Base-by-base conservation (phyloP, 208 protist genomes). In the Zelonia costaricensis region DNA sequence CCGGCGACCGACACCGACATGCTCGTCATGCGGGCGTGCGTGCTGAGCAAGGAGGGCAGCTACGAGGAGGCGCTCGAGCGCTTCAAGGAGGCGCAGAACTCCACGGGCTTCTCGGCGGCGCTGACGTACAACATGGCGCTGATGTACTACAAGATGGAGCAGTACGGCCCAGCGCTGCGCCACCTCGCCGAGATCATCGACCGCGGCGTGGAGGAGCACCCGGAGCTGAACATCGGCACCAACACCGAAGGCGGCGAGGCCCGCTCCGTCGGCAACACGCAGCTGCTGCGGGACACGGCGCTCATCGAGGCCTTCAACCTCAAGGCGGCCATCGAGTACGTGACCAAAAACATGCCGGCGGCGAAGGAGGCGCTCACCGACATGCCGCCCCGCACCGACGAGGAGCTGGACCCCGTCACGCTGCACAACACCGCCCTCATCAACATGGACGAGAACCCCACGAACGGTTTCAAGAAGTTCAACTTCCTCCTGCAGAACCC, bases 301-400 rank as follows among this genome's bases (percentile, higher is more conserved):
- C 84, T 99, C 0, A 91, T 99, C 33, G 97, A 99, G 72, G 96
- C 97, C 0, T 98, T 99, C 74, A 99, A 99, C 71, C 79, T 99
- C 13, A 99, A 99, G 79, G 94, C 91, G 0, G 96, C 97, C n/a
- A 98, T 98, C 74, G 93, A 98, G 71, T 98, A 97, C 58, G 76
- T 86, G 60, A 88, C 97, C 82, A 96, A 97, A 67, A 98, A 98
- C 42, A 47, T 65, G 47, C 57, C 63, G 1, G 88, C 81, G 4
- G 94, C 96, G n/a, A 97, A 94, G 72, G 97, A 98, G 74, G 95
- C 94, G 8, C 86, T 98, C 18, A 96, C 90, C 10, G 97, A 98
- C 72, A 99, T 99, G 97, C 97, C 97, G 9, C 97, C 97, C 12
- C 89, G 97, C 53, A 52, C 69, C 9, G 95, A 99, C 51, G 92